Base-by-base conservation (phyloP, 2,329 filamentous ascomycete genomes). In the Aspergillus fructus region DNA sequence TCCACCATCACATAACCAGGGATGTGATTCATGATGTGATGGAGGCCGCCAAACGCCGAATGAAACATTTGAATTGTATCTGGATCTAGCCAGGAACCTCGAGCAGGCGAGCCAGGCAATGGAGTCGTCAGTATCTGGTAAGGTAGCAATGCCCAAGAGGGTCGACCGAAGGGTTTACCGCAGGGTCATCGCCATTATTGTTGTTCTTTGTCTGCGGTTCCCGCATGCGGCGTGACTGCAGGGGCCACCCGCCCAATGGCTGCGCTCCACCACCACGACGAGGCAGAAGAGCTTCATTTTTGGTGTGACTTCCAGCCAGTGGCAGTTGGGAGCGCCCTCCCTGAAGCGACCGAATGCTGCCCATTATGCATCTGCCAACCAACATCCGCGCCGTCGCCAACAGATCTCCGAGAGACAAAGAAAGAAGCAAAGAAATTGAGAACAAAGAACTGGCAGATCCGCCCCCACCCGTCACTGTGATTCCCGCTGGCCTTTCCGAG, bases 351-450 rank as follows among this genome's bases (percentile, higher is more conserved):
- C 13, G 34, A 39, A 21, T 48, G 21, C 43, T 48, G 50, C 13
- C 27, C 17, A 55, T 45, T 51, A 17, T 56, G 48, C 53, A 34
- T 58, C 47, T 24, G 43, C 45, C 49, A 47, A 53, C 13, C 49
- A 52, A 23, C 34, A 49, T 43, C 30, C 13, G 34, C 37, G 34
- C 55, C 34, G 19, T 43, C 49, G 43, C 45, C 43, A 49, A 55
- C 46, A 55, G 51, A 55, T 57, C 49, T 57, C 40, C 21, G 40
- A 52, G 46, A 47, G 50, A 59, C 51, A 59, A 55, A 59, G 50
- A 59, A 52, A 59, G 41, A 59, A 59, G 56, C 51, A 55, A 59
- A 59, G 56, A 55, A 59, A 48, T 19, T 43, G 45, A 42, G 52
- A 49, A 55, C 53, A 55, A 55, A 55, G 53, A 55, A 54, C 30